Percentiles rank a stretch among this genome's conserved stretches.
phyloP scores from a whole-genome alignment of 306 rosid genomes.

The Ormosia emarginata region DNA sequence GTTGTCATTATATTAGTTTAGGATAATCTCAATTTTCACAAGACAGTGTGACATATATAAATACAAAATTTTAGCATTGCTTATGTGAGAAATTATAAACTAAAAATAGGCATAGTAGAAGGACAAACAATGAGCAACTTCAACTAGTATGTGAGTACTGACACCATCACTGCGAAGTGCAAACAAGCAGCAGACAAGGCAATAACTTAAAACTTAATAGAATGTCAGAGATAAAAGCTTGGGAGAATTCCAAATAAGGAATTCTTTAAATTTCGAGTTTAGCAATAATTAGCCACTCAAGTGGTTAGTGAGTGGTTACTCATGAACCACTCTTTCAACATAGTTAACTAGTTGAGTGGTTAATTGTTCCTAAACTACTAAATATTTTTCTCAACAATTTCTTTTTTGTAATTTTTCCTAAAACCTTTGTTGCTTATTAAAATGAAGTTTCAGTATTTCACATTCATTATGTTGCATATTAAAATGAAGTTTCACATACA shows the following conservation, averaged over 20 bases:
- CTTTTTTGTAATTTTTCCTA: not conserved
- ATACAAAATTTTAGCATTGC: not conserved
- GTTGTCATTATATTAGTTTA: not conserved
- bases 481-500: not conserved
- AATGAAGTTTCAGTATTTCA: not conserved
- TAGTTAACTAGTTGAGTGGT: not conserved
- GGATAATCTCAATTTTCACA: not conserved
- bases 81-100: slow-evolving; percentile 9
- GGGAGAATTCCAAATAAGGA: not conserved
- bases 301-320: not conserved
- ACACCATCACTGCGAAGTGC: not conserved
- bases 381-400: not conserved
- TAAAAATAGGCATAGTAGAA: not conserved
- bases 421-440: not conserved
- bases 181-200: slow-evolving; percentile 3
- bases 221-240: not conserved
- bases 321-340: not conserved
- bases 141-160: not conserved
- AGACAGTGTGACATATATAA: not conserved
- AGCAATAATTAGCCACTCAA: not conserved
- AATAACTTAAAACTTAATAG: not conserved
- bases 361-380: not conserved
- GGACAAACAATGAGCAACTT: slow-evolving; percentile 7
- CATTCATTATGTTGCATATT: slow-evolving; percentile 8
- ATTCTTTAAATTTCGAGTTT: not conserved